phyloP scores from a whole-genome alignment of 2,329 filamentous ascomycete species.

The Akanthomyces lecanii region DNA sequence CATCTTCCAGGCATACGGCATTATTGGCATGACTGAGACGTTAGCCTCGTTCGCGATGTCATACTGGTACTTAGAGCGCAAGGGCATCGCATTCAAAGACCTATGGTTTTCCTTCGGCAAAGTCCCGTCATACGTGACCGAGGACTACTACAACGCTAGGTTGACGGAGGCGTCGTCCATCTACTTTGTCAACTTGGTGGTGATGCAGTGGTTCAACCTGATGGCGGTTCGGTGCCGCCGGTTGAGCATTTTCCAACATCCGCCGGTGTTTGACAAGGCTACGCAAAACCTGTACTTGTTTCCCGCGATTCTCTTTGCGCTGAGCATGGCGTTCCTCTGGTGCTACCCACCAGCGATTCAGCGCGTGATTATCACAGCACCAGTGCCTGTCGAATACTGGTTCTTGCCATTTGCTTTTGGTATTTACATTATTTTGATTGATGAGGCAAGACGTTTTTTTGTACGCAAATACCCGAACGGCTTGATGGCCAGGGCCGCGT shows the following conservation, averaged over 20 bases:
- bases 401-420: slow-evolving; percentile 74
- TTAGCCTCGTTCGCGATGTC: slow-evolving; percentile 59
- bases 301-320: slow-evolving; percentile 64
- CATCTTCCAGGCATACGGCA: slow-evolving; percentile 67
- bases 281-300: slow-evolving; percentile 67
- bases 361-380: slow-evolving; percentile 53
- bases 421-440: slow-evolving; percentile 51
- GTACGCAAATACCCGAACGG: slow-evolving; percentile 58
- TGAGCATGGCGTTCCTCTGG: slow-evolving; percentile 67
- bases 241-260: slow-evolving; percentile 67
- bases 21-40: slow-evolving; percentile 63
- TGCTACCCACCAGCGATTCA: slow-evolving; percentile 65
- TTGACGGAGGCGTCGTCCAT: slow-evolving; percentile 66
- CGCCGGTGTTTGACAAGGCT: slow-evolving; percentile 59
- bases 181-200: slow-evolving; percentile 76
- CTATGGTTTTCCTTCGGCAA: slow-evolving; percentile 66
- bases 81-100: slow-evolving; percentile 59
- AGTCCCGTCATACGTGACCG: slow-evolving; percentile 45
- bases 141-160: slow-evolving; percentile 50
- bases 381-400: slow-evolving; percentile 68
- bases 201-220: slow-evolving; percentile 79
- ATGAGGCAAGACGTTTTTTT: slow-evolving; percentile 62
- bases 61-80: slow-evolving; percentile 60
- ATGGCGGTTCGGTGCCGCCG: slow-evolving; percentile 63
- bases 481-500: slow-evolving; percentile 56